Conservation (phyloP, 2,329 filamentous ascomycete species). For the Colletotrichum shisoi region DNA sequence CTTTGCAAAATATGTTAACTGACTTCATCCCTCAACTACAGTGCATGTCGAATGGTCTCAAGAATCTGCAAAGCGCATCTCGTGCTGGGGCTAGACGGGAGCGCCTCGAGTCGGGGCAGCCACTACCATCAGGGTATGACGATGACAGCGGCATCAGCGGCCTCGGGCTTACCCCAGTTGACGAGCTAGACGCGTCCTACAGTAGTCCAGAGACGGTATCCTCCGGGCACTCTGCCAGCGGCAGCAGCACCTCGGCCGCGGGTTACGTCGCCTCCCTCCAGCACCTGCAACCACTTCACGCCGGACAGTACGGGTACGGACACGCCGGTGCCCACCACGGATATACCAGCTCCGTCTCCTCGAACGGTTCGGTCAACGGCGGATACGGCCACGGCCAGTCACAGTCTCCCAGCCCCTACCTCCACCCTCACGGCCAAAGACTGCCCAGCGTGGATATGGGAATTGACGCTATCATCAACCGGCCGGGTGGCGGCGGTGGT, state of each 20-base stretch:
- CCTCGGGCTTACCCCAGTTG: slow-evolving; percentile 65
- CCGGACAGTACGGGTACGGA: slow-evolving; percentile 44
- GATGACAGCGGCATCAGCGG: slow-evolving; percentile 76
- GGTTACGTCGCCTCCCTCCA: slow-evolving; percentile 44
- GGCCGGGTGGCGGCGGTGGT: slow-evolving; percentile 49
- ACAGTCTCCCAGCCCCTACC: slow-evolving; percentile 41
- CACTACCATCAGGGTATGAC: slow-evolving; percentile 60
- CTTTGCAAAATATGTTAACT: slow-evolving; percentile 22
- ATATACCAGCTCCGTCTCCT: slow-evolving; percentile 65
- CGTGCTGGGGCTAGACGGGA: slow-evolving; percentile 72
- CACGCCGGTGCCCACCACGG: slow-evolving; percentile 48
- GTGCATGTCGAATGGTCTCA: slow-evolving; percentile 86
- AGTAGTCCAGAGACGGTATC: slow-evolving; percentile 62
- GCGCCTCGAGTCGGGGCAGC: slow-evolving; percentile 61
- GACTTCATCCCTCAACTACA: slow-evolving; percentile 48
- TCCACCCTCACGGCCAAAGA: slow-evolving; percentile 52
- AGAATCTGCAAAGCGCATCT: slow-evolving; percentile 76
- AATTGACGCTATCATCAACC: slow-evolving; percentile 67
- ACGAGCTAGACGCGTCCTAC: slow-evolving; percentile 66
- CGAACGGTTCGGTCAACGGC: slow-evolving; percentile 51
- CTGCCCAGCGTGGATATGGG: slow-evolving; percentile 68
- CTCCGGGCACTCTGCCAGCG: slow-evolving; percentile 55
- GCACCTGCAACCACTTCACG: slow-evolving; percentile 43
- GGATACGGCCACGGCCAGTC: slow-evolving; percentile 43
- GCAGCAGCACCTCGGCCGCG: slow-evolving; percentile 47